phyloP scores from a whole-genome alignment of 106 monocot species.

The Iris macrosiphon region DNA sequence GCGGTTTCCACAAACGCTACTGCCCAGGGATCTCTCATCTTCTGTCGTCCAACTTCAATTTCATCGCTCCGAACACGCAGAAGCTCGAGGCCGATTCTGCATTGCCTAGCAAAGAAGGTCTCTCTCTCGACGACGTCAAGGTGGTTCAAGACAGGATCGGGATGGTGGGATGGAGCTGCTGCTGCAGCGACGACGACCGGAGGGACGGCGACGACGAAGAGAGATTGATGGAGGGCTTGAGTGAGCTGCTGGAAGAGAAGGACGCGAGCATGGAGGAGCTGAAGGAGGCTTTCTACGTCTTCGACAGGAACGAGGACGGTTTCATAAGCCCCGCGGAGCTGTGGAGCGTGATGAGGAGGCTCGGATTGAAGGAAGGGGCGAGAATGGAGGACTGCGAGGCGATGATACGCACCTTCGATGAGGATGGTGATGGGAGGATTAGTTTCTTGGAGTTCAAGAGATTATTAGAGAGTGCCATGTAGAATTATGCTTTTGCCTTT shows the following conservation, averaged over 20 bases:
- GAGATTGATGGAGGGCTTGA: not conserved
- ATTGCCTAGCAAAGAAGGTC: not conserved
- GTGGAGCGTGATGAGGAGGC: constrained; percentile 26
- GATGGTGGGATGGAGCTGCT: not conserved
- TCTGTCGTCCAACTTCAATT: not conserved
- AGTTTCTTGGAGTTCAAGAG: constrained; percentile 28
- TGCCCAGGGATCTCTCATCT: not conserved
- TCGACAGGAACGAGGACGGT: constrained; percentile 47
- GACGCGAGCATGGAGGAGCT: constrained; percentile 36
- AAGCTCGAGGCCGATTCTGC: not conserved
- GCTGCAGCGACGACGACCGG: not conserved
- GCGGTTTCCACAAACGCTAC: not conserved
- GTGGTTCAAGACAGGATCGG: no score
- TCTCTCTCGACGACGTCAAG: not conserved
- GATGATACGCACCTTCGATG: constrained; percentile 37
- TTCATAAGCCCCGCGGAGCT: constrained; percentile 37
- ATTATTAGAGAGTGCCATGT: constrained; percentile 26
- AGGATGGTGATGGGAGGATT: constrained; percentile 41
- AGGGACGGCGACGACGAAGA: not conserved
- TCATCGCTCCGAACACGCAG: not conserved
- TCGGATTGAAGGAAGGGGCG: constrained; percentile 28
- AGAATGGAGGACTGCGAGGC: constrained; percentile 21
- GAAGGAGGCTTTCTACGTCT: constrained; percentile 43
- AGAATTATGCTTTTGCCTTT: not conserved
- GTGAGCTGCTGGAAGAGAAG: constrained; percentile 28